Evolutionary conservation across 306 rosid genomes (phyloP).

Genomic region (Begonia loranthoides): DNA sequence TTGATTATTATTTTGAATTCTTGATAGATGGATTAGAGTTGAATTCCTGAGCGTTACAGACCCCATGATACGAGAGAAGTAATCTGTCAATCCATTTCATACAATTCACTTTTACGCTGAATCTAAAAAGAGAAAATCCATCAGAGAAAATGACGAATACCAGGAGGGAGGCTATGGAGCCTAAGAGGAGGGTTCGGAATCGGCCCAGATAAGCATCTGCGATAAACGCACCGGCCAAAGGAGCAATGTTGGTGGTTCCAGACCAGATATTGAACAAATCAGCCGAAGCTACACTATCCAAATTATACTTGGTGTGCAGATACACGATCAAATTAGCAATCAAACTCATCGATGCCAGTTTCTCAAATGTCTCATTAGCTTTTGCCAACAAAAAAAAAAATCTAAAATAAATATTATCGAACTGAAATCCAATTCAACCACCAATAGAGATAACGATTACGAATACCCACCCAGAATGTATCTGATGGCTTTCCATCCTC

Average conservation of each 20-base stretch:
- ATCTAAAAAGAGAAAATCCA: neutral
- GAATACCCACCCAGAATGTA: slow-evolving; percentile 32
- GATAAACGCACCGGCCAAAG: slow-evolving; percentile 59
- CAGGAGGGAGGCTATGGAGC: slow-evolving; percentile 50
- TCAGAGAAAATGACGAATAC: slow-evolving; percentile 17
- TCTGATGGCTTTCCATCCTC: slow-evolving; percentile 44
- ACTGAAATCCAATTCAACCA: neutral
- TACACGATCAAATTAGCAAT: slow-evolving; percentile 49
- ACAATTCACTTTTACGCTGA: neutral
- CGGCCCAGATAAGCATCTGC: slow-evolving; percentile 70
- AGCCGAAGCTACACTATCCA: slow-evolving; percentile 38
- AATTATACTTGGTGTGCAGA: slow-evolving; percentile 33
- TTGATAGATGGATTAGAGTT: no score
- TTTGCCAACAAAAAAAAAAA: slow-evolving; percentile 1
- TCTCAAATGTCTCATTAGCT: slow-evolving; percentile 83
- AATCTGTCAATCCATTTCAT: no score
- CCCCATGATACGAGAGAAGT: neutral
- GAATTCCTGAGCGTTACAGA: neutral
- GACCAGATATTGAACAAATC: slow-evolving; percentile 61
- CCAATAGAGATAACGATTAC: neutral
- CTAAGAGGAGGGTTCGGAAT: slow-evolving; percentile 51
- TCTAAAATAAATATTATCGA: neutral
- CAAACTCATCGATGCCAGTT: slow-evolving; percentile 84
- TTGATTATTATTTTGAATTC: no score
- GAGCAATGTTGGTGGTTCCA: slow-evolving; percentile 52